A percentile compares a stretch with the other conserved stretches of the same genome.
phyloP scores from a whole-genome alignment of 805 yeast genomes.

The Metschnikowia shivogae region DNA sequence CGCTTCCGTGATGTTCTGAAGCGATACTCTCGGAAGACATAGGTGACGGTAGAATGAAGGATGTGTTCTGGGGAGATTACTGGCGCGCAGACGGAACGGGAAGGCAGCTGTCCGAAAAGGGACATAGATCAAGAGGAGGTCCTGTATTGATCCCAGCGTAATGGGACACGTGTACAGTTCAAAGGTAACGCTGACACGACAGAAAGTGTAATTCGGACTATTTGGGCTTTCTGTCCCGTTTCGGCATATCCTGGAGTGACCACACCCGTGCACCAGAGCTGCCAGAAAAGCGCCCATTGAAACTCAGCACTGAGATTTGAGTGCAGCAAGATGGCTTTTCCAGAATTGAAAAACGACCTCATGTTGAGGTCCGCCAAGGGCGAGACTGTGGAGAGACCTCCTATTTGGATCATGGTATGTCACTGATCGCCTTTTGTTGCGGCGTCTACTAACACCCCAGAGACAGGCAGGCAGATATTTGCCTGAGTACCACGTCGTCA shows the following conservation, averaged over 20 bases:
- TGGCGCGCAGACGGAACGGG: conserved; percentile 4
- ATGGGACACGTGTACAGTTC: too few relatives aligned
- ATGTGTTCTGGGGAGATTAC: background rate
- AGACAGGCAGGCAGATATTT: conserved; percentile 95
- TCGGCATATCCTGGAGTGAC: too few relatives aligned
- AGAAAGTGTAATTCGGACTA: too few relatives aligned
- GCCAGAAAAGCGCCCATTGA: conserved; percentile 2
- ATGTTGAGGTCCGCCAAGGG: conserved; percentile 89
- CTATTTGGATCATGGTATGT: conserved; percentile 89
- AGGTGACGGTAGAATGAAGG: background rate
- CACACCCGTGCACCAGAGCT: conserved; percentile 1
- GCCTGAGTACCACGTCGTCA: conserved; percentile 89
- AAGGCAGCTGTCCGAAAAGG: background rate
- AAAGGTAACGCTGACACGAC: too few relatives aligned
- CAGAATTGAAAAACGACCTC: conserved; percentile 82
- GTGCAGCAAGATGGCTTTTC: conserved; percentile 39
- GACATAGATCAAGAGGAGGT: background rate
- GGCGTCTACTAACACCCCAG: conserved; percentile 22
- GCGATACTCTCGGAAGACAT: conserved; percentile 4
- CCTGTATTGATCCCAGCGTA: too few relatives aligned
- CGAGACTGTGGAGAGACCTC: conserved; percentile 92
- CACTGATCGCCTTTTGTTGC: background rate
- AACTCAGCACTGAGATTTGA: background rate
- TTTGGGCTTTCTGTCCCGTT: too few relatives aligned
- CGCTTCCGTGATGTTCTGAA: conserved; percentile 1